Evolutionary conservation across 306 rosid genomes (phyloP).

Genomic region (Notholithocarpus densiflorus): DNA sequence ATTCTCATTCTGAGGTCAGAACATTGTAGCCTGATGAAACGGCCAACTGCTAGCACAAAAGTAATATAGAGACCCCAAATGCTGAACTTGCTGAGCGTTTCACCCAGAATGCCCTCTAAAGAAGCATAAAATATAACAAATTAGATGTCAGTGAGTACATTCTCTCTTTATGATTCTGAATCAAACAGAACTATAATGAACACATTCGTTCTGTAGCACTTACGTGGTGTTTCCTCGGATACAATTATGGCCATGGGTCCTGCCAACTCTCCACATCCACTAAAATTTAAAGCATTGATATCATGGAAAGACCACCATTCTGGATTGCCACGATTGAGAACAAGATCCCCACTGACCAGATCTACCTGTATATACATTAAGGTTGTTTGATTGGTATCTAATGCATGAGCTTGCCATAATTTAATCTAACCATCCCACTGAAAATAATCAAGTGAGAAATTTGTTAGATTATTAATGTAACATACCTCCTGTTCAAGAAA

Average conservation of each 20-base stretch:
- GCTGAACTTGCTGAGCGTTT: conserved; percentile 99
- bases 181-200: too few species aligned
- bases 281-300: conserved; percentile 47
- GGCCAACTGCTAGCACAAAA: conserved; percentile 97
- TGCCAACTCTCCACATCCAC: conserved; percentile 64
- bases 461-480: not conserved
- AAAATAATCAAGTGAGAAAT: too few species aligned
- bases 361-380: conserved; percentile 38
- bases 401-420: too few species aligned
- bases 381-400: too few species aligned
- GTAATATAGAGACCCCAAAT: conserved; percentile 99
- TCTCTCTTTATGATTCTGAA: too few species aligned
- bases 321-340: conserved; percentile 50
- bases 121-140: not conserved
- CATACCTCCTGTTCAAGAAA: conserved; percentile 69
- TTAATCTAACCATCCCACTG: too few species aligned
- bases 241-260: conserved; percentile 86
- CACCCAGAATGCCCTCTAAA: conserved; percentile 98
- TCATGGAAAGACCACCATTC: conserved; percentile 92
- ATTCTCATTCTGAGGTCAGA: conserved; percentile 97
- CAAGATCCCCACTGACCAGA: conserved; percentile 62
- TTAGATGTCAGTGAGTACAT: too few species aligned
- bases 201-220: conserved; percentile 28
- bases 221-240: conserved; percentile 96
- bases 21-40: conserved; percentile 96